These are phyloP conservation scores for Fraxinus angustifolia DNA, from an alignment of 305 asterid genomes.

Conservation along the genomic window DNA sequence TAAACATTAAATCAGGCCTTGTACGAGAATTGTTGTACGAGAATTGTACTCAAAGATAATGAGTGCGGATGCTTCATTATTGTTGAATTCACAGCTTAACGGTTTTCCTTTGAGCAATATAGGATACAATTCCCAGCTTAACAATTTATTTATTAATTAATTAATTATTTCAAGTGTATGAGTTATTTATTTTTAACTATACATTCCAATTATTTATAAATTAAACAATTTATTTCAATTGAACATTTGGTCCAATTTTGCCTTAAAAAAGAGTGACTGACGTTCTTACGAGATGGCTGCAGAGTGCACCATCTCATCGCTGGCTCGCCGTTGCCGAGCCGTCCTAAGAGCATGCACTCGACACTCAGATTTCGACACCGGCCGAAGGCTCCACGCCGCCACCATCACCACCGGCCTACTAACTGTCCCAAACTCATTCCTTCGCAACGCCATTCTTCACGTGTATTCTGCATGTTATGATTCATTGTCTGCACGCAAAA, in stretches of 20 bases:
- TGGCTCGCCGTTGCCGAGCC: slow-evolving; percentile 59
- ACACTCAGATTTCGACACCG: slow-evolving; percentile 37
- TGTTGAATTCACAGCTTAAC: too few relatives aligned
- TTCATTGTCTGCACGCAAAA: slow-evolving; percentile 39
- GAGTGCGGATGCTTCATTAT: background rate
- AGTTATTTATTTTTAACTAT: background rate
- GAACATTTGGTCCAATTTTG: background rate
- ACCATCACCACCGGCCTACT: slow-evolving; percentile 50
- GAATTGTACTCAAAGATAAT: too few relatives aligned
- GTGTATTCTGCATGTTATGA: slow-evolving; percentile 59
- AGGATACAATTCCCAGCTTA: background rate
- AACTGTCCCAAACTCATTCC: slow-evolving; percentile 38
- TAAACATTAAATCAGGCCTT: background rate
- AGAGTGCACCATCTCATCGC: slow-evolving; percentile 31
- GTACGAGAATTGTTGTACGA: background rate
- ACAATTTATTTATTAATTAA: too few relatives aligned
- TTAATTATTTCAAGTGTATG: too few relatives aligned
- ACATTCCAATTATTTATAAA: background rate
- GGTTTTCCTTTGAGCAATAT: background rate
- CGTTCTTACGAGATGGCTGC: slow-evolving; percentile 51
- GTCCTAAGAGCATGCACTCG: slow-evolving; percentile 58
- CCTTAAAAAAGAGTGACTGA: background rate
- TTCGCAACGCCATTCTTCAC: slow-evolving; percentile 53
- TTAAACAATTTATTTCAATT: background rate
- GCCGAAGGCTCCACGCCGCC: slow-evolving; percentile 66